Conservation (phyloP, 2,329 filamentous ascomycete species). For the Emergomyces pasteurianus region DNA sequence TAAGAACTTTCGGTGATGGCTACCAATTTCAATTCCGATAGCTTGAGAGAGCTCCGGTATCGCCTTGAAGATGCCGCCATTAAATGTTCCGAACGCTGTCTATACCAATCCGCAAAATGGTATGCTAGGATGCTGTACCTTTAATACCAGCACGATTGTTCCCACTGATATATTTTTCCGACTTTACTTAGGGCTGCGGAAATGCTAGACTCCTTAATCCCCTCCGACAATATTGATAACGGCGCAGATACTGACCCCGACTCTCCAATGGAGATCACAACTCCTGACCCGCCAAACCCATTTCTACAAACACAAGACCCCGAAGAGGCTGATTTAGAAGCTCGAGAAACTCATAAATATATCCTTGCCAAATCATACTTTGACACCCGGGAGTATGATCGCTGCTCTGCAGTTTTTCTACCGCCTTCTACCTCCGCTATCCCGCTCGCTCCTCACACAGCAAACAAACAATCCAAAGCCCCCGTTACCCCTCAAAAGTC, state of each 20-base stretch:
- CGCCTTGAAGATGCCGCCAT: conserved; percentile 75
- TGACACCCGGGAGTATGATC: conserved; percentile 88
- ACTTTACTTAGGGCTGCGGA: conserved; percentile 66
- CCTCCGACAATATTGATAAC: conserved; percentile 36
- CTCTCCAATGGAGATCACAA: conserved; percentile 48
- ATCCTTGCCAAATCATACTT: conserved; percentile 89
- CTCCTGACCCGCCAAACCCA: conserved; percentile 40
- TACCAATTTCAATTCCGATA: conserved; percentile 24
- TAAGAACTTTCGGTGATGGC: conserved; percentile 18
- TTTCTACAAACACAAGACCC: conserved; percentile 49
- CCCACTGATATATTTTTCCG: background rate
- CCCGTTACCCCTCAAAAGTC: conserved; percentile 38
- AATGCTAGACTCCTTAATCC: conserved; percentile 69
- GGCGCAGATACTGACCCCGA: conserved; percentile 49
- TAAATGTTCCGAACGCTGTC: conserved; percentile 84
- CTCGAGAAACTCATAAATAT: conserved; percentile 68
- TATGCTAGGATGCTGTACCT: conserved; percentile 26
- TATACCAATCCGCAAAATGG: conserved; percentile 97
- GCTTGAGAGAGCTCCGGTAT: conserved; percentile 49
- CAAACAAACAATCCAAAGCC: conserved; percentile 27
- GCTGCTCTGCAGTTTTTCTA: conserved; percentile 79
- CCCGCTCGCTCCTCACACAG: conserved; percentile 40
- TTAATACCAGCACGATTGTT: background rate
- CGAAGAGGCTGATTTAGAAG: conserved; percentile 63
- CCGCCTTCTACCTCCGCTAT: conserved; percentile 66